Evolutionary conservation across 352 stramenopile species (phyloP).

Genomic region (Aphanomyces astaci): DNA sequence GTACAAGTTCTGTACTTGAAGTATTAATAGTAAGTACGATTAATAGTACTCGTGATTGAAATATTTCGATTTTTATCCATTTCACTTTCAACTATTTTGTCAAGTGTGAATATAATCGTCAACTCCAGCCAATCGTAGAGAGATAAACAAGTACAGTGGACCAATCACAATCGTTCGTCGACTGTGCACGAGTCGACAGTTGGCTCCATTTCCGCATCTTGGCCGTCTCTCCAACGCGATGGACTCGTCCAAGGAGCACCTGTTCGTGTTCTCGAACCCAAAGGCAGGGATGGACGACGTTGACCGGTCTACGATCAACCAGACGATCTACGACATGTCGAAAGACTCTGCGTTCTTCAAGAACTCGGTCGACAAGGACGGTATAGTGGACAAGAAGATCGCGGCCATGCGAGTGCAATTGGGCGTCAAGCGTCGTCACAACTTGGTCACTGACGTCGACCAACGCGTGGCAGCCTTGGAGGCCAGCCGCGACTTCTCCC

Average conservation of each 20-base stretch:
- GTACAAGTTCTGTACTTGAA: too few relatives aligned
- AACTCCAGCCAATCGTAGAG: neutral
- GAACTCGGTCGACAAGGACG: conserved; percentile 85
- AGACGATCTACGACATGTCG: conserved; percentile 91
- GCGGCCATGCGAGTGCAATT: conserved; percentile 60
- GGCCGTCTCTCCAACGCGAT: neutral
- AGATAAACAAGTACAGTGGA: neutral
- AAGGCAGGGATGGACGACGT: conserved; percentile 86
- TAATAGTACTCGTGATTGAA: too few relatives aligned
- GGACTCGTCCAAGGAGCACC: conserved; percentile 24
- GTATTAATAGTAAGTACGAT: too few relatives aligned
- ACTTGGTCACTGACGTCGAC: conserved; percentile 32
- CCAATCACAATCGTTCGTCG: neutral
- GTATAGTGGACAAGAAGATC: conserved; percentile 81
- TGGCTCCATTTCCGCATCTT: neutral
- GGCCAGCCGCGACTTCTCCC: conserved; percentile 41
- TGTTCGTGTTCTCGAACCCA: conserved; percentile 78
- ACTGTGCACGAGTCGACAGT: neutral
- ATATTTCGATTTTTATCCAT: too few relatives aligned
- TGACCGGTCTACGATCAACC: conserved; percentile 86
- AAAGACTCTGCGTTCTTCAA: conserved; percentile 91
- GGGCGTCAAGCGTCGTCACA: conserved; percentile 20
- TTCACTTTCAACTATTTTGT: neutral
- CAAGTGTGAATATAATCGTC: neutral
- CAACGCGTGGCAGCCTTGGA: conserved; percentile 45